Conservation (phyloP, 169 alveolate genomes). For the Eimeria brunetti region DNA sequence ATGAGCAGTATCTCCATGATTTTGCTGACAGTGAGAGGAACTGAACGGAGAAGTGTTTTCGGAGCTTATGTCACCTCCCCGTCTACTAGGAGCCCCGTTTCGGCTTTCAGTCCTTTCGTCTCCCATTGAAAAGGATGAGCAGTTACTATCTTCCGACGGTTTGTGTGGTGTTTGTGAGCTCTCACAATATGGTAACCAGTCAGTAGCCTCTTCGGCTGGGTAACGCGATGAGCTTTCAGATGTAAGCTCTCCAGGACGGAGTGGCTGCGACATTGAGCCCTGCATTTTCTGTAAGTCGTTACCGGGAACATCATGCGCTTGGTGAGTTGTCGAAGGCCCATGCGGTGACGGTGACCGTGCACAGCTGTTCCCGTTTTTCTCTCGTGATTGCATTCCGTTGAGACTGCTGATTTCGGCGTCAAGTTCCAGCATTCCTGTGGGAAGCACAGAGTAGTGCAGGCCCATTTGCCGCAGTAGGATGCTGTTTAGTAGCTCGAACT, state of each 20-base stretch:
- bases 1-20: neutral
- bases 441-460: constrained; percentile 18
- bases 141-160: neutral
- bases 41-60: neutral
- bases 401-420: neutral
- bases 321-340: neutral
- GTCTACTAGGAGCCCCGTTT: neutral
- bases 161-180: neutral
- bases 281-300: neutral
- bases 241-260: neutral
- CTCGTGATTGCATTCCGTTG: neutral
- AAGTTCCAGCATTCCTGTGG: constrained; percentile 9
- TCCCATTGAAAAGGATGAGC: neutral
- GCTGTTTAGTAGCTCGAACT: constrained; percentile 26
- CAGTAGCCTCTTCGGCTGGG: neutral
- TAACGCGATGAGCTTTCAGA: neutral
- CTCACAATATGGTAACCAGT: constrained; percentile 12
- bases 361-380: neutral
- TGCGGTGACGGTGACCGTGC: neutral
- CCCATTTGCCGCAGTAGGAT: constrained; percentile 36
- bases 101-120: neutral
- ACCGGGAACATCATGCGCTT: neutral
- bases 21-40: neutral
- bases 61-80: neutral
- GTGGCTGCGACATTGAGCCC: neutral